Evolutionary conservation across 1,284 basidiomycete genomes (phyloP).

Genomic region (Heliocybe sulcata): DNA sequence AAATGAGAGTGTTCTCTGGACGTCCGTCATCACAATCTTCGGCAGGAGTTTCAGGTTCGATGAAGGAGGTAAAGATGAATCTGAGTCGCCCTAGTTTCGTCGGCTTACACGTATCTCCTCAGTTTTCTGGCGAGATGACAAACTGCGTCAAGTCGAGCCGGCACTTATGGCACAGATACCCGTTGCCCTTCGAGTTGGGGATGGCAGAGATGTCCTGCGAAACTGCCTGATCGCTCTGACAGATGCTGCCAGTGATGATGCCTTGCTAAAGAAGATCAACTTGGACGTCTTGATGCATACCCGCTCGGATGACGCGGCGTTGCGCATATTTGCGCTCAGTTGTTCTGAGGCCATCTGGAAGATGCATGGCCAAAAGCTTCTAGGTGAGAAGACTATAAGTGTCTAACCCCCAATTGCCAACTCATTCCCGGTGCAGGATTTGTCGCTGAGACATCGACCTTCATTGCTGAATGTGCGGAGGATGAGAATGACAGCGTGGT

Average conservation of each 20-base stretch:
- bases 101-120: background rate
- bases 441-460: slow-evolving; percentile 73
- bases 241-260: slow-evolving; percentile 49
- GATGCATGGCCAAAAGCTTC: slow-evolving; percentile 62
- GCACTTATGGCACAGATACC: slow-evolving; percentile 62
- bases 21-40: slow-evolving; percentile 54
- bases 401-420: background rate
- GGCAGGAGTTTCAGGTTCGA: slow-evolving; percentile 72
- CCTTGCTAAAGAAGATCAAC: slow-evolving; percentile 77
- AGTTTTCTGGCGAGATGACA: slow-evolving; percentile 89
- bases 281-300: slow-evolving; percentile 82
- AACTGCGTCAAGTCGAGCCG: slow-evolving; percentile 54
- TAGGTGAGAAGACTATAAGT: slow-evolving; percentile 38
- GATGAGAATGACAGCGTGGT: slow-evolving; percentile 79
- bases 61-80: slow-evolving; percentile 59
- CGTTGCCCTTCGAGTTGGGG: slow-evolving; percentile 33
- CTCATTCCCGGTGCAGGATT: slow-evolving; percentile 38
- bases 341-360: slow-evolving; percentile 77
- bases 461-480: slow-evolving; percentile 75
- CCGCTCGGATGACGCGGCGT: slow-evolving; percentile 66
- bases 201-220: slow-evolving; percentile 34
- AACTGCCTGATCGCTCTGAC: slow-evolving; percentile 48
- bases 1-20: slow-evolving; percentile 50
- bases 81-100: background rate
- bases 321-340: slow-evolving; percentile 65